Base-by-base conservation (phyloP, 768 basidiomycete genomes). In the Termitomyces sp. region DNA sequence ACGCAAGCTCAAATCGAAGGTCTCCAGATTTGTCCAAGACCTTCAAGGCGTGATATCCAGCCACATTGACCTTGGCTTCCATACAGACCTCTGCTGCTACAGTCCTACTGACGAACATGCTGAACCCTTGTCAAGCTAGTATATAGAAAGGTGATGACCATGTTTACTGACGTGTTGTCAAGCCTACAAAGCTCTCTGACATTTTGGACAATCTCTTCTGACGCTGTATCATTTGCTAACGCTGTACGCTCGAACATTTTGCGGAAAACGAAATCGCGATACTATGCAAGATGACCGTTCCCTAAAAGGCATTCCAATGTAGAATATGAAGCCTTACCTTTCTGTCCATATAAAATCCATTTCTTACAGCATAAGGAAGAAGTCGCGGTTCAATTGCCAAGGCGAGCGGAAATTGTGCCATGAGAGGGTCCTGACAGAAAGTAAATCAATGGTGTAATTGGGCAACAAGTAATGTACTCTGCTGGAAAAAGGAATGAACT, bases 31-130 rank as follows among this genome's bases (percentile, higher is more conserved):
- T 84, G 72, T 90, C 84, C 42, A 92, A 77, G 57, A 76, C 73
- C 71, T 89, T 89, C 58, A 92, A 74, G 38, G 89, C 90, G 45
- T 73, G 72, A 71, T 91, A 92, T 17, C 84, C 89, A 6, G 81
- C 73, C 59, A 88, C 85, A 60, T 92, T 92, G 15, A 78, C 71
- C 72, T 86, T 87, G 17, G 86, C 84, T 71, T 92, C 90, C 87
- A 92, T 90, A 67, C 89, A 89, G 31, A 91, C 82, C 69, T 92
- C 91, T 2, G 86, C 89, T 0, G 89, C 90, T n/a, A 92, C 88
- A 12, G 90, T 91, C 50, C 90, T 85, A 67, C 85, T 89, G 54
- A 92, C 77, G 70, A 90, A 92, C 89, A 92, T 91, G 53, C 91
- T 92, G 14, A 63, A 40, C 45, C 64, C 48, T 11, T 32, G 25